Evolutionary conservation across 345 rosid species (phyloP).

Genomic region (Syzygium jambos): DNA sequence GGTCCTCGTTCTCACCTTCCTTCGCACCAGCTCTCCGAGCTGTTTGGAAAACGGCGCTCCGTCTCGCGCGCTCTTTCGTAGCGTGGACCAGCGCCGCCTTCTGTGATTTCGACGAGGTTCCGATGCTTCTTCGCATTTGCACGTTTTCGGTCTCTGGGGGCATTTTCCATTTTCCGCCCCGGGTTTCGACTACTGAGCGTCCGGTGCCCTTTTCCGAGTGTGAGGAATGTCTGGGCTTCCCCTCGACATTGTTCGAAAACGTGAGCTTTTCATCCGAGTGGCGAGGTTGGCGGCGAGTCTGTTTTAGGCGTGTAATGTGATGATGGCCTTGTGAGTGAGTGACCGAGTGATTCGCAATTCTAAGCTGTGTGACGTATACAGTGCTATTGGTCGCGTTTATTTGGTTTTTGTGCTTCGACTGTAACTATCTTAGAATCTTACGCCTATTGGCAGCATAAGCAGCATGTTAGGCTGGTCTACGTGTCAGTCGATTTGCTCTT

Average conservation of each 20-base stretch:
- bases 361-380: not conserved
- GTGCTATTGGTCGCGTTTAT: not conserved
- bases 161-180: not conserved
- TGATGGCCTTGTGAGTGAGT: not conserved
- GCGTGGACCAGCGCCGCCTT: not conserved
- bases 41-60: too few relatives aligned
- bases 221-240: not conserved
- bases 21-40: not conserved
- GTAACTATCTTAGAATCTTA: not conserved
- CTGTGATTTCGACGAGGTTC: not conserved
- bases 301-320: not conserved
- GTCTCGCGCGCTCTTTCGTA: not conserved
- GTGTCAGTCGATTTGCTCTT: not conserved
- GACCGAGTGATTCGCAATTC: not conserved
- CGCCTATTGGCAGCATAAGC: not conserved
- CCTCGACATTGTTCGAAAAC: not conserved
- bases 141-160: not conserved
- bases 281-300: not conserved
- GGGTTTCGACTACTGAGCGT: not conserved
- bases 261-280: not conserved
- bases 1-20: slow-evolving; percentile 16
- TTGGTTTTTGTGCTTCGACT: not conserved
- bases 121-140: not conserved
- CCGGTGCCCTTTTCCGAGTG: not conserved
- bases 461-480: rapidly evolving